Percentiles rank a stretch among this genome's conserved stretches.
Conservation (phyloP, 495 filamentous ascomycete species). For the Sordaria brevicollis region DNA sequence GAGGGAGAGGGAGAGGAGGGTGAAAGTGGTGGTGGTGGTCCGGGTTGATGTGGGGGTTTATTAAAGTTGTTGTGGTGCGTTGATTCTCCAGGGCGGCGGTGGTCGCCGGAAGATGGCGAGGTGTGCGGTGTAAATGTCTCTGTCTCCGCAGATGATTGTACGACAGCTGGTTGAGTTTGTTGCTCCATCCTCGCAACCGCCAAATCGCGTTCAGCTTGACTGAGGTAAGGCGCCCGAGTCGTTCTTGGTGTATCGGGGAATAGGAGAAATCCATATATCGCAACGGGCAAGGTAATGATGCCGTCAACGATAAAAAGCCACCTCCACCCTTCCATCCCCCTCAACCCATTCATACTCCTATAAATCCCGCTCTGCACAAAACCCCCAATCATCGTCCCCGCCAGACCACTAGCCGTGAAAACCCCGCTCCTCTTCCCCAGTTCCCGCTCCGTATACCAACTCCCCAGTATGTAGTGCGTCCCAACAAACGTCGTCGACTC, state of each 20-base stretch:
- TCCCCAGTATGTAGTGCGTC: slow-evolving; percentile 55
- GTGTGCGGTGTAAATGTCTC: no score
- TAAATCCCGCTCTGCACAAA: slow-evolving; percentile 55
- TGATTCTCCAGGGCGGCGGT: no score
- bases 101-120: no score
- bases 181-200: slow-evolving; percentile 26
- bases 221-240: slow-evolving; percentile 44
- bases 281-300: slow-evolving; percentile 46
- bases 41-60: no score
- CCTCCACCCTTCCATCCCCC: slow-evolving; percentile 50
- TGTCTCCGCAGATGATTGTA: no score
- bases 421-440: slow-evolving; percentile 51
- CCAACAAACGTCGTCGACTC: slow-evolving; percentile 53
- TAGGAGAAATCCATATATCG: slow-evolving; percentile 45
- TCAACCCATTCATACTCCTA: slow-evolving; percentile 35
- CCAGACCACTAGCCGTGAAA: slow-evolving; percentile 43
- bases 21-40: no score
- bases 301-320: slow-evolving; percentile 56
- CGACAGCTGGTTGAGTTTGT: neutral
- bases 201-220: slow-evolving; percentile 28
- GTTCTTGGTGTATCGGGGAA: slow-evolving; percentile 51
- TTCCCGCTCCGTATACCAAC: slow-evolving; percentile 57
- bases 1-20: no score
- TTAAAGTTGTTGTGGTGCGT: no score
- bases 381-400: slow-evolving; percentile 38